These are phyloP conservation scores for Annulohypoxylon truncatum DNA, from an alignment of 2,329 filamentous ascomycete species.

Conservation along the genomic window DNA sequence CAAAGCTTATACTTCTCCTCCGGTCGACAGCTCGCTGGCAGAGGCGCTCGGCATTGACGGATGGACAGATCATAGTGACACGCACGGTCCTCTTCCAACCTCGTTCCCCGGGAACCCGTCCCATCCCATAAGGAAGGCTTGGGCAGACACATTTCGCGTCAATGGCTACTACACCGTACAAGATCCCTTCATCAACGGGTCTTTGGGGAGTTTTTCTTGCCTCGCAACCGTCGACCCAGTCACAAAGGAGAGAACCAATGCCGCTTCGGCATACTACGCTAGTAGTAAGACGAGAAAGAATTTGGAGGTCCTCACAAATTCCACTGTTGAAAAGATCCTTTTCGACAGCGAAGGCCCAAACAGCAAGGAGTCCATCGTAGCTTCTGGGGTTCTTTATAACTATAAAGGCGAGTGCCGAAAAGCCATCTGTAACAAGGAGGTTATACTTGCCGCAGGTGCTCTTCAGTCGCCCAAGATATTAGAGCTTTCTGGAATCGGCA, in stretches of 20 bases:
- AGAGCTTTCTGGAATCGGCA: constrained; percentile 38
- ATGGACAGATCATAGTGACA: not conserved
- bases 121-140: constrained; percentile 17
- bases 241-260: constrained; percentile 18
- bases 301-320: constrained; percentile 23
- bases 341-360: not conserved
- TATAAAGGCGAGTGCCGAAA: constrained; percentile 20
- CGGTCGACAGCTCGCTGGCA: constrained; percentile 24
- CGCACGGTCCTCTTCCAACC: constrained; percentile 5
- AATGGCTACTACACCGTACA: not conserved
- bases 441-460: constrained; percentile 41
- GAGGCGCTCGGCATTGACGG: constrained; percentile 19
- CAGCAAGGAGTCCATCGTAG: not conserved
- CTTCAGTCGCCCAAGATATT: constrained; percentile 39
- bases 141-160: constrained; percentile 14
- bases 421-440: constrained; percentile 37
- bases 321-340: constrained; percentile 27
- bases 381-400: constrained; percentile 14
- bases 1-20: constrained; percentile 33
- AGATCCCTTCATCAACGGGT: constrained; percentile 1
- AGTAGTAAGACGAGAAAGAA: constrained; percentile 19
- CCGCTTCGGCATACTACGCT: constrained; percentile 22
- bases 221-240: constrained; percentile 18
- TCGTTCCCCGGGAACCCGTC: constrained; percentile 2
- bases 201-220: constrained; percentile 17